Evolutionary conservation across 805 yeast genomes (phyloP).

Genomic region (Candida maris): DNA sequence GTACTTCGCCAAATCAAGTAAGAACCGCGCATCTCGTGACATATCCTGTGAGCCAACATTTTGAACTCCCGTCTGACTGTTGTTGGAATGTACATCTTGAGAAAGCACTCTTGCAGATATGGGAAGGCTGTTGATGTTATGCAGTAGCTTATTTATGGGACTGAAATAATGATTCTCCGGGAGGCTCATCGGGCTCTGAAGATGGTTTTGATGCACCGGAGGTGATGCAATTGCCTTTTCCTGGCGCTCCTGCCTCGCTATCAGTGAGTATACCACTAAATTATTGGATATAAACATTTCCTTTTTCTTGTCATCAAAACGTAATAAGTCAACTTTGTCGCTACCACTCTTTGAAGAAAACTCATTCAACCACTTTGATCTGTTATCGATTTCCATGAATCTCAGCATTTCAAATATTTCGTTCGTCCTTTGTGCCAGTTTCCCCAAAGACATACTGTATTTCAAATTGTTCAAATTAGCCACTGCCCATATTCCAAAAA

Average conservation of each 20-base stretch:
- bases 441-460: constrained; percentile 47
- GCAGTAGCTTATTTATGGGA: constrained; percentile 30
- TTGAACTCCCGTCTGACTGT: constrained; percentile 2
- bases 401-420: constrained; percentile 57
- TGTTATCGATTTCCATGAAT: constrained; percentile 51
- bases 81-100: constrained; percentile 10
- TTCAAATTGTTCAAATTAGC: constrained; percentile 57
- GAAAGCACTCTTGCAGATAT: constrained; percentile 9
- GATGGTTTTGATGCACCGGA: constrained; percentile 8
- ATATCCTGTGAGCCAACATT: neutral
- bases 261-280: constrained; percentile 16
- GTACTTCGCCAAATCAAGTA: constrained; percentile 16
- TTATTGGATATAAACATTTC: constrained; percentile 23
- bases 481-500: constrained; percentile 66
- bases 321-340: constrained; percentile 28
- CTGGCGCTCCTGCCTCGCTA: constrained; percentile 6
- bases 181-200: constrained; percentile 11
- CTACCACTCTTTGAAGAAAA: constrained; percentile 41
- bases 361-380: constrained; percentile 61
- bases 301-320: constrained; percentile 20
- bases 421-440: constrained; percentile 37
- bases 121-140: constrained; percentile 28
- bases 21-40: constrained; percentile 8
- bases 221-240: constrained; percentile 4
- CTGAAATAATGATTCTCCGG: constrained; percentile 21